phyloP scores from a whole-genome alignment of 192 early-diverging fungal genomes.

The Umbelopsis vinacea region DNA sequence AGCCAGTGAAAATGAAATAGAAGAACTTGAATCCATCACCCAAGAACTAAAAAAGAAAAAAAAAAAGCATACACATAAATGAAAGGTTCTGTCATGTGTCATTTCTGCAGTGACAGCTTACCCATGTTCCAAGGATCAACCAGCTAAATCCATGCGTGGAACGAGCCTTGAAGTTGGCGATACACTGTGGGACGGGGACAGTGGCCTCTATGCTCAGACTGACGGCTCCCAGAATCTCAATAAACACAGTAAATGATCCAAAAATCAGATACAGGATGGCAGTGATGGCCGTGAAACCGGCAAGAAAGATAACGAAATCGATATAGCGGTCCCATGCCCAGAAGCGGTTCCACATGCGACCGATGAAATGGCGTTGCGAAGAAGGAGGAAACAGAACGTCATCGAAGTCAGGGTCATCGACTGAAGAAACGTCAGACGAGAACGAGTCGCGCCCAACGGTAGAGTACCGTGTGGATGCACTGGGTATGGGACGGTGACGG shows the following conservation, averaged over 20 bases:
- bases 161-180: slow-evolving; percentile 47
- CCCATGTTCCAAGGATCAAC: slow-evolving; percentile 40
- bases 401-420: slow-evolving; percentile 10
- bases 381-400: slow-evolving; percentile 15
- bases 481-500: slow-evolving; percentile 41
- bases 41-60: slow-evolving; percentile 45
- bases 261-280: slow-evolving; percentile 36
- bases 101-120: slow-evolving; percentile 23
- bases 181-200: slow-evolving; percentile 61
- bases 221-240: slow-evolving; percentile 43
- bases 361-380: background rate
- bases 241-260: slow-evolving; percentile 29
- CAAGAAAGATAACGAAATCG: slow-evolving; percentile 44
- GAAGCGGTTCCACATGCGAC: slow-evolving; percentile 28
- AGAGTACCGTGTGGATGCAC: slow-evolving; percentile 33
- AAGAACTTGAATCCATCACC: slow-evolving; percentile 63
- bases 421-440: slow-evolving; percentile 11
- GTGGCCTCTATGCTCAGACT: slow-evolving; percentile 61
- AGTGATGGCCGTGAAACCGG: slow-evolving; percentile 25
- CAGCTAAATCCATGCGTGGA: slow-evolving; percentile 56
- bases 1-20: slow-evolving; percentile 54
- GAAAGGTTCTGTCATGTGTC: background rate
- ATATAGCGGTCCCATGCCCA: slow-evolving; percentile 48
- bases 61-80: background rate
- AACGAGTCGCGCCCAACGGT: slow-evolving; percentile 2